Base-by-base conservation (phyloP, 768 basidiomycete species). In the Chalciporus pseudorubinellus region DNA sequence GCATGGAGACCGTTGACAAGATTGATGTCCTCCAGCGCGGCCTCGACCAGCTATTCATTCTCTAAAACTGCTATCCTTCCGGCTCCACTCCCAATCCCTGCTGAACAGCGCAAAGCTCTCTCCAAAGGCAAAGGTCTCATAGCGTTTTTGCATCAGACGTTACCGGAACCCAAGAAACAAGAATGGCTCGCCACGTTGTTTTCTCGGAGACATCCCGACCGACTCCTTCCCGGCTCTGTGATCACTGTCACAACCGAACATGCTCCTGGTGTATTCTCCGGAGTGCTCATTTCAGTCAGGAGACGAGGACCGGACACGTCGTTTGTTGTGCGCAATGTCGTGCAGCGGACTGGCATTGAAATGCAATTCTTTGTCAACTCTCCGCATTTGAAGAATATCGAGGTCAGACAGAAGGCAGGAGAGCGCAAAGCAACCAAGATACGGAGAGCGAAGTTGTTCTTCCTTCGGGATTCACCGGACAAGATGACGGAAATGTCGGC, bases 291-390 rank as follows among this genome's bases (percentile, higher is more conserved):
- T 60, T 81, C 84, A 26, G 80, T 95, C 58, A 82, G 91, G 46
- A 80, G 91, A 60, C 81, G 88, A 34, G 95, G 94, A 1, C 77
- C 83, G 24, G 91, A 92, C 71, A 93, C 92, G 22, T 87, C 85
- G n/a, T 89, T 98, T 64, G 76, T 85, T 47, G 72, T 98, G 46
- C 81, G 95, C 57, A 98, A 98, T 71, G 82, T 97, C 58, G 80
- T 98, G 46, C 88, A 92, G 61, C 80, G 92, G 56, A 92, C 88
- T 12, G 95, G 94, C 12, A 87, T 97, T 34, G 95, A 98, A 76
- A 87, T 92, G 87, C 87, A 87, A 63, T 89, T 92, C 73, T 93
- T 87, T 67, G 83, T 85, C 57, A 84, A 82, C 63, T 90, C 88
- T 46, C 95, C 95, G 24, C 81, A 91, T 64, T 62, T 98, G 70